phyloP scores from a whole-genome alignment of 768 basidiomycete species.

The Rickenella mellea region DNA sequence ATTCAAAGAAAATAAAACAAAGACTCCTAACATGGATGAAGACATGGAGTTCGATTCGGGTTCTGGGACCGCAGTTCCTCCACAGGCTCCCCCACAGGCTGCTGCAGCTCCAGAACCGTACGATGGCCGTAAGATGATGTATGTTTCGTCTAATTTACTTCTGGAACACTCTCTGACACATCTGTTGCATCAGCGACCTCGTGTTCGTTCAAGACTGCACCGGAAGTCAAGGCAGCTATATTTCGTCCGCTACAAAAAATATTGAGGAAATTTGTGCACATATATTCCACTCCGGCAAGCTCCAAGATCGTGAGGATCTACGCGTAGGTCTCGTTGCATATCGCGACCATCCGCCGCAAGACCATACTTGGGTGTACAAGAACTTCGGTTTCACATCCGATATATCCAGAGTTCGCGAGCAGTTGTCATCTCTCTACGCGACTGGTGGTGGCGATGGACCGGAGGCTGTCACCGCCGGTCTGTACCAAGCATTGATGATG shows the following conservation, averaged over 20 bases:
- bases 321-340: constrained; percentile 91
- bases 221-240: constrained; percentile 84
- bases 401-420: constrained; percentile 75
- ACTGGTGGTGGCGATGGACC: constrained; percentile 92
- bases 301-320: constrained; percentile 80
- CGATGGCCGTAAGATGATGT: constrained; percentile 65
- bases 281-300: constrained; percentile 89
- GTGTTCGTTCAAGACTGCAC: constrained; percentile 96
- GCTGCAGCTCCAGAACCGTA: constrained; percentile 26
- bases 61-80: constrained; percentile 21
- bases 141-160: constrained; percentile 22
- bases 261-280: constrained; percentile 91
- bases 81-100: constrained; percentile 22
- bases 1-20: constrained; percentile 6
- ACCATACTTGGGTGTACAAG: constrained; percentile 88
- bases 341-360: constrained; percentile 95
- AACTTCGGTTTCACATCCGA: constrained; percentile 94
- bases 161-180: constrained; percentile 12
- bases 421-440: constrained; percentile 78
- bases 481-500: constrained; percentile 81
- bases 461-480: constrained; percentile 90
- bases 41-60: constrained; percentile 61
- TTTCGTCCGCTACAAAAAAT: constrained; percentile 91
- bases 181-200: constrained; percentile 52
- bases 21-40: constrained; percentile 52